Evolutionary conservation across 2,329 filamentous ascomycete genomes (phyloP), one percentile per base, ranked within the genome.

Genomic region (Colletotrichum spaethianum): DNA sequence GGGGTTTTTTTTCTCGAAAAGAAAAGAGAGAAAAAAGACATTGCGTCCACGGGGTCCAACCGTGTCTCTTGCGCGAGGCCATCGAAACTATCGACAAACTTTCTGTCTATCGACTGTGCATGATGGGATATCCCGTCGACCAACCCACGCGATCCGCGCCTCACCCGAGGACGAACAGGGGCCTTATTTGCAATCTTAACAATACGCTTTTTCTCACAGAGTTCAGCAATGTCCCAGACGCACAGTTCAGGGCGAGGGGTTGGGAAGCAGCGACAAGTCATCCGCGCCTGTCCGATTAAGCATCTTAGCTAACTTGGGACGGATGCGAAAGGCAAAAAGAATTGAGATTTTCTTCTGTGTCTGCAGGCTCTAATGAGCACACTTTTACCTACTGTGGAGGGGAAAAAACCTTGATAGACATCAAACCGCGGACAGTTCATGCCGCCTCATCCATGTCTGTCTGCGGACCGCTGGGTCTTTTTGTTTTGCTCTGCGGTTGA

Each of bases 261-360:
- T 11, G 62, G 31, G 36, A 61, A 33, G 31, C 46, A 40, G 42
- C 42, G 23, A 31, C 36, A 28, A 38, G 26, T 36, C 11, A 14
- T 18, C 31, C 18, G 12, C 38, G 23, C 42, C 64, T 52, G 57
- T 71, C 68, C 40, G 68, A 68, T 68, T 63, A 71, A 68, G 64
- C 57, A 68, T 63, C 64, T 63, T 63, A 53, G 42, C n/a, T 61
- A 36, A 6, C 20, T 63, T 40, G 50, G 57, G 64, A 68, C 68
- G 57, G 64, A 62, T 23, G 48, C 38, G n/a, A 48, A 56, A 56
- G 23, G 33, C 26, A 66, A n/a, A n/a, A n/a, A n/a, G n/a, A n/a
- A 9, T 55, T 44, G 63, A 44, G 55, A 18, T 40, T 52, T 8
- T 33, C 23, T n/a, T n/a, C 23, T 28, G 14, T 18, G 18, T n/a